Evolutionary conservation across 345 rosid species (phyloP).

Genomic region (Linum usitatissimum): DNA sequence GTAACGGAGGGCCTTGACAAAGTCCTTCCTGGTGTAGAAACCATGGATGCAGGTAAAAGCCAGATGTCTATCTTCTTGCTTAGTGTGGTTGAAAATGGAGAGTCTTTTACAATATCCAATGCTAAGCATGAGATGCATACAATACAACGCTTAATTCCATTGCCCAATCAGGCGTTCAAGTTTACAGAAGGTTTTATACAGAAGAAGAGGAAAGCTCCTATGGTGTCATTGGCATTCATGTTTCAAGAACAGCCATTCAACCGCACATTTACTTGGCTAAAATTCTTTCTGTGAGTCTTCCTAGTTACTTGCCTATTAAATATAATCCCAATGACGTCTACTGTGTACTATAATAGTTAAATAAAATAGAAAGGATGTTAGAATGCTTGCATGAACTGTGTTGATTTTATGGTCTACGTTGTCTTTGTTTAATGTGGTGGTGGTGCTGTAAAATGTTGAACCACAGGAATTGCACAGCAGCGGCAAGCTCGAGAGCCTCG

Average conservation of each 20-base stretch:
- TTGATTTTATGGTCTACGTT: too few species aligned
- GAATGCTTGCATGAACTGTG: too few species aligned
- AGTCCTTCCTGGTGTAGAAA: slow-evolving; percentile 59
- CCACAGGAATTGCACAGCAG: neutral
- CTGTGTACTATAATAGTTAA: neutral
- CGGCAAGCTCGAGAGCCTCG: neutral
- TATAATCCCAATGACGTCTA: neutral
- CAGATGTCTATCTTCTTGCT: neutral
- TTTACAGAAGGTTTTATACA: slow-evolving; percentile 57
- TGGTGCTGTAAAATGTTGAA: too few species aligned
- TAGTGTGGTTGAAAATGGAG: neutral
- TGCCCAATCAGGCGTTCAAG: slow-evolving; percentile 34
- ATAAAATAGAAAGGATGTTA: neutral
- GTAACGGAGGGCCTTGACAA: slow-evolving; percentile 40
- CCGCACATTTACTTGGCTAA: slow-evolving; percentile 47
- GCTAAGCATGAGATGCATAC: neutral
- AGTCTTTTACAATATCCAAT: neutral
- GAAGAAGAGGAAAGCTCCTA: slow-evolving; percentile 52
- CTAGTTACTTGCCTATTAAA: neutral
- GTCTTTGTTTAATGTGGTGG: neutral
- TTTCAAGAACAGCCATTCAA: slow-evolving; percentile 38
- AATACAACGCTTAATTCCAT: neutral
- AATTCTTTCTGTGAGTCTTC: slow-evolving; percentile 51
- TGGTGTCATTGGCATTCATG: slow-evolving; percentile 57
- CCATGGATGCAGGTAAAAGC: slow-evolving; percentile 51